phyloP scores from a whole-genome alignment of 1,139 yeast species.

The Diutina mesorugosa region DNA sequence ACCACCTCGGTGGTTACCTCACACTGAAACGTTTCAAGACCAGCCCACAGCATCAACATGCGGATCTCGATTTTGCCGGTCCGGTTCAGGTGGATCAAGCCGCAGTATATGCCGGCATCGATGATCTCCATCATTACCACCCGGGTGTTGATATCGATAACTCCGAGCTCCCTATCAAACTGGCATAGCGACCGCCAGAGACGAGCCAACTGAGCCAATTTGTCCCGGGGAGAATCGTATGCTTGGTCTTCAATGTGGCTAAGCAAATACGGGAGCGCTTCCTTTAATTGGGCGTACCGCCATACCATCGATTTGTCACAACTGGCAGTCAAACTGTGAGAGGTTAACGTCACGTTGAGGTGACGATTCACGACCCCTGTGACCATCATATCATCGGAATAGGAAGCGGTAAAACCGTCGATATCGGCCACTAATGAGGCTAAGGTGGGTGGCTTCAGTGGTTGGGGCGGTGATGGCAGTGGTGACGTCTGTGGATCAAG shows the following conservation, averaged over 20 bases:
- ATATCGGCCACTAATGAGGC: neutral
- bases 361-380: neutral
- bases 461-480: neutral
- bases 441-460: neutral
- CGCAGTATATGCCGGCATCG: neutral
- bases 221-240: neutral
- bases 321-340: neutral
- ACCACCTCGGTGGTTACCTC: neutral
- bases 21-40: neutral
- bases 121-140: neutral
- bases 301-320: neutral
- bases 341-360: neutral
- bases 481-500: neutral
- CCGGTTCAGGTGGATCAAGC: neutral
- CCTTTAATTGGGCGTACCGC: neutral
- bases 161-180: neutral
- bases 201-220: neutral
- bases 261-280: neutral
- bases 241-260: neutral
- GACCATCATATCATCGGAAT: neutral
- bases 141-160: neutral
- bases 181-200: neutral
- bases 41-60: neutral
- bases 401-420: neutral
- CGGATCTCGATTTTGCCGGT: neutral